Evolutionary conservation across 139 green algal genomes (phyloP), one percentile per base, ranked within the genome.

Genomic region (Diplosphaera chodatii): DNA sequence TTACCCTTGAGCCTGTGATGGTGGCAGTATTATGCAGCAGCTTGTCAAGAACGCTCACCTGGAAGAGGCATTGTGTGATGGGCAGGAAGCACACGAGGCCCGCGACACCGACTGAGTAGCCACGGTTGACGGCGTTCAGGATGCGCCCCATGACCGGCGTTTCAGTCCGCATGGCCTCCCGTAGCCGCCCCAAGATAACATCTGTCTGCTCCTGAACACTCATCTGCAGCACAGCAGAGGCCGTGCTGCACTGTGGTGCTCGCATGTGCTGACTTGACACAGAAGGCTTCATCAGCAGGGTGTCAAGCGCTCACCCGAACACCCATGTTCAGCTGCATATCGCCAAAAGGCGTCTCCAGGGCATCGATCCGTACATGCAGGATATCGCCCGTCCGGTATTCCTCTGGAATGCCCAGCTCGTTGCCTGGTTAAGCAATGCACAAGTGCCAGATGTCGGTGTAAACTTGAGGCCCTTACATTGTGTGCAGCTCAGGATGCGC

Each of bases 61-160:
- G 48, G 18, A n/a, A 59, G 13, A 67, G 32, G 56, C 66, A 69
- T 28, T 56, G 68, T 3, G 22, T 64, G 59, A 77, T 41, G 40
- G 80, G 80, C 55, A 73, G 72, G 63, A 85, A 85, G 25, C 31
- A 70, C 23, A 85, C 77, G 1, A 81, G 48, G 41, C 80, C 80
- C 20, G 25, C 77, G 29, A 85, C 30, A 3, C 80, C 80, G 28
- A 85, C 62, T 16, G 69, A 56, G 63, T 78, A 83, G 27, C 80
- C 80, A 1, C 37, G 37, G n/a, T 81, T 78, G 22, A 82, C 55
- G 4, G 73, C 16, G 30, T 85, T 85, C 23, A 85, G 59, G 28
- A 83, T 63, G 29, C 80, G 74, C 0, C 80, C 80, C 59, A 71
- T 71, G 30, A 85, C 77, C 25, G 30, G 68, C 63, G 28, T 72